Conservation (phyloP, 495 filamentous ascomycete species). For the Neurospora tetraspora region DNA sequence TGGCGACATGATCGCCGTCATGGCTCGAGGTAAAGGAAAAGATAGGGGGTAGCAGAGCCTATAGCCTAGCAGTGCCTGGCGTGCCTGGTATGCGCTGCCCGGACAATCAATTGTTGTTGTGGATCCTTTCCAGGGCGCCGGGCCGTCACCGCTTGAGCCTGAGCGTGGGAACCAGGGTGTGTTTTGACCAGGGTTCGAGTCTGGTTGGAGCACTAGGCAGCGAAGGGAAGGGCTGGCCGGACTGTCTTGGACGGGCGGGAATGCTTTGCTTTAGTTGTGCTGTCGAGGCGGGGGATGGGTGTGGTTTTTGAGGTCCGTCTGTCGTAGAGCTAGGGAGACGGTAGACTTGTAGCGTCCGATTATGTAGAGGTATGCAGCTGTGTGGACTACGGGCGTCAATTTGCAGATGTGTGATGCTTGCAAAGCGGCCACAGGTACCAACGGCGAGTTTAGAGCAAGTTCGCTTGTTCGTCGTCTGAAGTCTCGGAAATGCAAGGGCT, state of each 20-base stretch:
- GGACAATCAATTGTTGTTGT: neutral
- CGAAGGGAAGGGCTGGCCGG: neutral
- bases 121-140: neutral
- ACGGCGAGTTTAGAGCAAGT: neutral
- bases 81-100: neutral
- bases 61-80: neutral
- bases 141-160: too few species aligned
- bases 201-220: neutral
- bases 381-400: neutral
- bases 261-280: neutral
- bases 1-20: constrained; percentile 52
- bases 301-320: neutral
- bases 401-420: neutral
- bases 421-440: neutral
- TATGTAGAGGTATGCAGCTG: neutral
- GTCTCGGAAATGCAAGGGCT: neutral
- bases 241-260: neutral
- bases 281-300: neutral
- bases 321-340: neutral
- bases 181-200: neutral
- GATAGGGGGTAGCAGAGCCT: neutral
- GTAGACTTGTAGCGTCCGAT: neutral
- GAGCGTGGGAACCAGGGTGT: too few species aligned
- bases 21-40: constrained; percentile 14
- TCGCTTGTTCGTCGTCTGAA: neutral